Conservation (phyloP, 2,329 filamentous ascomycete genomes). For the Pseudogymnoascus destructans region DNA sequence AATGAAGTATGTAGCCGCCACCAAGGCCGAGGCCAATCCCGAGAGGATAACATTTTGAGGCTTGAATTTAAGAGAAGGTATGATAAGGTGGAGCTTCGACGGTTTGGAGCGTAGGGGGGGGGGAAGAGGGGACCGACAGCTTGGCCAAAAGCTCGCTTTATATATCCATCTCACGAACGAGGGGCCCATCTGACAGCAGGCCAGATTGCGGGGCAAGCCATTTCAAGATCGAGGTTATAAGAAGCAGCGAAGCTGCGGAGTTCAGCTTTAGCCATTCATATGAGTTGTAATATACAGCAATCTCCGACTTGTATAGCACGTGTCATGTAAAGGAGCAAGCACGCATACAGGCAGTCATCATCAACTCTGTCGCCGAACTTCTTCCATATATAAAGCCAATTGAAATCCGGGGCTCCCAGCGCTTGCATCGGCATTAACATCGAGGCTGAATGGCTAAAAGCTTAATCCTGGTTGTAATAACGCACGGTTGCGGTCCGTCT, state of each 20-base stretch:
- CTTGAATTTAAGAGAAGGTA: neutral
- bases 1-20: neutral
- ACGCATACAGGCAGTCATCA: neutral
- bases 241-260: neutral
- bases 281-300: neutral
- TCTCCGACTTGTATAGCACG: neutral
- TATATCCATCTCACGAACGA: neutral
- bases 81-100: neutral
- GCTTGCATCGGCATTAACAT: neutral
- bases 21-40: neutral
- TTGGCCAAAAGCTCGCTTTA: neutral
- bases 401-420: neutral
- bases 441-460: slow-evolving; percentile 4
- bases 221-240: neutral
- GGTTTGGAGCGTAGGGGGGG: neutral
- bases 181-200: neutral
- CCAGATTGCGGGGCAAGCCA: neutral
- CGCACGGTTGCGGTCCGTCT: neutral
- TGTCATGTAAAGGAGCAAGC: neutral
- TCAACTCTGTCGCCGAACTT: neutral
- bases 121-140: neutral
- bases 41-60: neutral
- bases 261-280: neutral
- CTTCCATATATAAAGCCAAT: neutral
- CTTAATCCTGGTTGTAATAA: neutral